Evolutionary conservation across 176 grass and related monocot genomes (phyloP).

Genomic region (Bonia amplexicaulis): DNA sequence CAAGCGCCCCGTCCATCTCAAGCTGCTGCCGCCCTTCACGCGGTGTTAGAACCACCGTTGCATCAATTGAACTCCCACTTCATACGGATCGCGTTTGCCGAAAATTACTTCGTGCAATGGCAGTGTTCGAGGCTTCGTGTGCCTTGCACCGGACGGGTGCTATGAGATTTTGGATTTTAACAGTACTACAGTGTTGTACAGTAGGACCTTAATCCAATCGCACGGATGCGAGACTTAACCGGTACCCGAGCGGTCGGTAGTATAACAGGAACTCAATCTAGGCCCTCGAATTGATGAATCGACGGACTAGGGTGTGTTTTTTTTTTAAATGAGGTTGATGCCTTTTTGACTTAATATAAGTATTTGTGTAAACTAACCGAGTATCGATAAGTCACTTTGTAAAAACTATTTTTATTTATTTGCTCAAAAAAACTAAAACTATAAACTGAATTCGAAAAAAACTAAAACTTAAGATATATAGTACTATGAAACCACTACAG

Average conservation of each 20-base stretch:
- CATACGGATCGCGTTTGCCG: too few relatives aligned
- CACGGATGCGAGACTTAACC: not conserved
- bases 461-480: not conserved
- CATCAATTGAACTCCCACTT: too few relatives aligned
- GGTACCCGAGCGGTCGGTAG: not conserved
- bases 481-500: not conserved
- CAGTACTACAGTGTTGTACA: not conserved
- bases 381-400: accelerated
- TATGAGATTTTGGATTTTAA: not conserved
- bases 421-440: too few relatives aligned
- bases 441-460: too few relatives aligned
- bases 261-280: not conserved
- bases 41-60: too few relatives aligned
- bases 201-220: not conserved
- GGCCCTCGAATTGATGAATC: too few relatives aligned
- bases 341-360: accelerated
- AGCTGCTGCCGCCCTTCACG: too few relatives aligned
- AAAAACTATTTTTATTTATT: too few relatives aligned
- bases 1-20: too few relatives aligned
- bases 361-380: accelerated
- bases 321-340: accelerated
- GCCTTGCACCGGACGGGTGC: not conserved
- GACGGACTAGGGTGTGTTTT: too few relatives aligned
- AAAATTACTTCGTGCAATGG: not conserved
- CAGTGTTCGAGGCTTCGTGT: not conserved